Conservation (phyloP, 305 asterid genomes). For the Stenogyne calaminthoides region DNA sequence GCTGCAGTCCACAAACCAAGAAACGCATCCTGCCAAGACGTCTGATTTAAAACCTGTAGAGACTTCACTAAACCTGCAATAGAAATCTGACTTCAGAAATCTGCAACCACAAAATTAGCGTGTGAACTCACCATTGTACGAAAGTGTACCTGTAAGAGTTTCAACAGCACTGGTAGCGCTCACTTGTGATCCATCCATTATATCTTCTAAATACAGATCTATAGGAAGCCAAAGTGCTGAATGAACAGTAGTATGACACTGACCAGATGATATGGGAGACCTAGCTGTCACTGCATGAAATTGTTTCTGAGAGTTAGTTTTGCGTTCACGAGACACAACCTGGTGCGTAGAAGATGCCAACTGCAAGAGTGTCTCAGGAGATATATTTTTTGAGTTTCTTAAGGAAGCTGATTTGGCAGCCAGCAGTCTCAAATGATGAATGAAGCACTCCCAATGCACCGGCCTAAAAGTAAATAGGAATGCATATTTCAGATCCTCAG, state of each 20-base stretch:
- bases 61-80: conserved; percentile 86
- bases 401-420: conserved; percentile 73
- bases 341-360: conserved; percentile 65
- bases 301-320: conserved; percentile 64
- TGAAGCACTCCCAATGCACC: conserved; percentile 65
- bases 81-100: conserved; percentile 32
- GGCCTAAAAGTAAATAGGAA: conserved; percentile 52
- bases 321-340: conserved; percentile 63
- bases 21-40: conserved; percentile 91
- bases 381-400: conserved; percentile 69
- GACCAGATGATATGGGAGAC: conserved; percentile 63
- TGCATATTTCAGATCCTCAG: conserved; percentile 33
- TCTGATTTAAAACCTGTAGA: conserved; percentile 78
- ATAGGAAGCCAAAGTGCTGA: conserved; percentile 90
- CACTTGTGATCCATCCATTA: conserved; percentile 85
- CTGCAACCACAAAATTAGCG: conserved; percentile 20
- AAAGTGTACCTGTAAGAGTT: conserved; percentile 67
- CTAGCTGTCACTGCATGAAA: conserved; percentile 69
- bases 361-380: conserved; percentile 82
- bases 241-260: conserved; percentile 54
- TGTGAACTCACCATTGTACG: conserved; percentile 8
- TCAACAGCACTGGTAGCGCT: conserved; percentile 83
- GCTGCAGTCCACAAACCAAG: conserved; percentile 93
- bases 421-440: conserved; percentile 68
- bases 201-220: conserved; percentile 89